These are phyloP conservation scores for Pseudonectria buxi DNA, from an alignment of 2,329 filamentous ascomycete genomes.

Conservation along the genomic window DNA sequence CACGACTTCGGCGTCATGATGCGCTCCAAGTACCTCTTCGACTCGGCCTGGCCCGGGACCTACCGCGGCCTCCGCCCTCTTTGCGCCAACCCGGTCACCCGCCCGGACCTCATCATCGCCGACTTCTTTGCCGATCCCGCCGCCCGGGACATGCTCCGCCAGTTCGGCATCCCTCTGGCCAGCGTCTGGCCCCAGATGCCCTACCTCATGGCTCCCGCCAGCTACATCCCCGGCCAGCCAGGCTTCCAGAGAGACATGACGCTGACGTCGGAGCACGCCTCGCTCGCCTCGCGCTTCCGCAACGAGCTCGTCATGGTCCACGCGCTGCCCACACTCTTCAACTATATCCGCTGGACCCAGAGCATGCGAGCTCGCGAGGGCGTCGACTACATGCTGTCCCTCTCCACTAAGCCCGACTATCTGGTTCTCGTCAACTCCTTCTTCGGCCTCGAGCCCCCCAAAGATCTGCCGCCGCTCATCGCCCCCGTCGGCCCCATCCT, in stretches of 20 bases:
- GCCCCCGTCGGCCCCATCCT: conserved; percentile 35
- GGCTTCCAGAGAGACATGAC: conserved; percentile 33
- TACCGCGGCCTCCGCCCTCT: conserved; percentile 14
- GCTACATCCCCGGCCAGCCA: conserved; percentile 35
- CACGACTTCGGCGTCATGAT: conserved; percentile 26
- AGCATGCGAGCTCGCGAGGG: conserved; percentile 28
- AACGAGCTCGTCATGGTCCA: conserved; percentile 28
- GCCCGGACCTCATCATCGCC: conserved; percentile 34
- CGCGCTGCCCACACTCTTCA: conserved; percentile 23
- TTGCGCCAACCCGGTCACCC: conserved; percentile 12
- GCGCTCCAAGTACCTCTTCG: conserved; percentile 31
- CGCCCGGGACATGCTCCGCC: conserved; percentile 31
- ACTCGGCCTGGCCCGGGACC: conserved; percentile 30
- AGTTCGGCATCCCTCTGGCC: conserved; percentile 32
- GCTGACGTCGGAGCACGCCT: conserved; percentile 32
- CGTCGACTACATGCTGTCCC: conserved; percentile 24
- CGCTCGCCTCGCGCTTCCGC: conserved; percentile 29
- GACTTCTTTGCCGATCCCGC: conserved; percentile 39
- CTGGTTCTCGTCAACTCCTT: conserved; percentile 39
- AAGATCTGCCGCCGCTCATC: conserved; percentile 34
- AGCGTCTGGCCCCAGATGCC: conserved; percentile 37
- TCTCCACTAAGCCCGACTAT: conserved; percentile 31
- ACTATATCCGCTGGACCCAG: conserved; percentile 23
- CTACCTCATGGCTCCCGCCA: conserved; percentile 27
- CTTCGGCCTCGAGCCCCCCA: conserved; percentile 35